Conservation (phyloP, 2,329 filamentous ascomycete species). For the Neoarthrinium moseri region DNA sequence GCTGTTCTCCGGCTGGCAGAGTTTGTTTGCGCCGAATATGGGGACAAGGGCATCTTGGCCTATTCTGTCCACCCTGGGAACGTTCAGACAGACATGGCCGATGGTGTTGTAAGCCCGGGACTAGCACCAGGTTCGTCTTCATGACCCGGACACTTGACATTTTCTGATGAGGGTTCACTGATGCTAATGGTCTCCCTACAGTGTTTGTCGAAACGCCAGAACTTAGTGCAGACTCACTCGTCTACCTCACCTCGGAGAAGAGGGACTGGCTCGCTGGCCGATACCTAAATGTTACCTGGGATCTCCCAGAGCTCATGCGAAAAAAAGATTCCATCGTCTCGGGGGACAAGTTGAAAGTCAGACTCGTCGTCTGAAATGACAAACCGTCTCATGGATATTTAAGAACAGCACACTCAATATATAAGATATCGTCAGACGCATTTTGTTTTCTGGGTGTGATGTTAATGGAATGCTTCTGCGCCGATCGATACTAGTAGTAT, state of each 20-base stretch:
- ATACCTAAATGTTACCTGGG: slow-evolving; percentile 38
- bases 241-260: slow-evolving; percentile 26
- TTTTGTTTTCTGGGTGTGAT: too few relatives aligned
- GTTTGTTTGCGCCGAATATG: slow-evolving; percentile 40
- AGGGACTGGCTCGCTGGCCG: slow-evolving; percentile 32
- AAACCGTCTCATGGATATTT: too few relatives aligned
- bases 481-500: too few relatives aligned
- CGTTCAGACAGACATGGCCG: slow-evolving; percentile 33
- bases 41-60: slow-evolving; percentile 35
- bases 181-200: too few relatives aligned
- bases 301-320: slow-evolving; percentile 32
- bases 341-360: slow-evolving; percentile 25
- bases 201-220: slow-evolving; percentile 24
- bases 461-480: too few relatives aligned
- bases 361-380: slow-evolving; percentile 22
- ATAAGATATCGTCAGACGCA: too few relatives aligned
- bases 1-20: slow-evolving; percentile 45
- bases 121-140: slow-evolving; percentile 15
- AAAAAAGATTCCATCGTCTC: slow-evolving; percentile 27
- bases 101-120: slow-evolving; percentile 5
- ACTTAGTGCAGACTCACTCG: slow-evolving; percentile 26
- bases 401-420: too few relatives aligned
- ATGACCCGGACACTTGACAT: too few relatives aligned
- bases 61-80: slow-evolving; percentile 42
- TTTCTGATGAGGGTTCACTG: too few relatives aligned